Evolutionary conservation across 2,329 filamentous ascomycete genomes (phyloP).

Genomic region (Talaromyces albobiverticillius): DNA sequence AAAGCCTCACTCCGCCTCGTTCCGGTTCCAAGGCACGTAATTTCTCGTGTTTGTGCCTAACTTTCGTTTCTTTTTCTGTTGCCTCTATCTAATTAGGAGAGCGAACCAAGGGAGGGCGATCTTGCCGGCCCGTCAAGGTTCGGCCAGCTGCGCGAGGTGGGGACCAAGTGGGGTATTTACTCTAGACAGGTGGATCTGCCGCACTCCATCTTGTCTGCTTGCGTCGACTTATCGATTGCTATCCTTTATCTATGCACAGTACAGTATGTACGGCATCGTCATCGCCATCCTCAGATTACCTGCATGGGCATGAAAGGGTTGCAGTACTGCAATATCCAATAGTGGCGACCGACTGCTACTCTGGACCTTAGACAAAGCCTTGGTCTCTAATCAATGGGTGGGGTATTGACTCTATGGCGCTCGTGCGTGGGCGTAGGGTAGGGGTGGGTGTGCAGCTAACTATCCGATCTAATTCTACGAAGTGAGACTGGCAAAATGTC

Average conservation of each 20-base stretch:
- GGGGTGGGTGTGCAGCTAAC: neutral
- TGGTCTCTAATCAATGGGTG: too few relatives aligned
- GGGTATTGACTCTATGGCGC: too few relatives aligned
- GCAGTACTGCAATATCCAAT: too few relatives aligned
- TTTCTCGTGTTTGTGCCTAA: too few relatives aligned
- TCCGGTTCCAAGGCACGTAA: too few relatives aligned
- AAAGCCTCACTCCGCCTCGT: neutral
- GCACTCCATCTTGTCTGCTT: neutral
- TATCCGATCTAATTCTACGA: neutral
- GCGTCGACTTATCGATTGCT: neutral
- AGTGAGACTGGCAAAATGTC: neutral
- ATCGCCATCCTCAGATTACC: too few relatives aligned
- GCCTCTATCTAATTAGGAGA: neutral
- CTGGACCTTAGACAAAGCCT: too few relatives aligned
- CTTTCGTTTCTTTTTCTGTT: neutral
- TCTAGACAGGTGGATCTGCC: constrained; percentile 15
- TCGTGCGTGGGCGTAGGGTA: neutral
- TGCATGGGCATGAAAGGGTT: too few relatives aligned
- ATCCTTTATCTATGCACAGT: neutral
- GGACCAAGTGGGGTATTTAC: constrained; percentile 20
- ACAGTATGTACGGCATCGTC: too few relatives aligned
- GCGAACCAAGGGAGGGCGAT: constrained; percentile 1
- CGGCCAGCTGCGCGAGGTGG: constrained; percentile 18
- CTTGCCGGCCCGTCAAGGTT: constrained; percentile 13
- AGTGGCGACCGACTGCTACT: too few relatives aligned